Percentiles rank a stretch among this genome's conserved stretches.
Conservation (phyloP, 768 basidiomycete species). For the Lactarius tabidus region DNA sequence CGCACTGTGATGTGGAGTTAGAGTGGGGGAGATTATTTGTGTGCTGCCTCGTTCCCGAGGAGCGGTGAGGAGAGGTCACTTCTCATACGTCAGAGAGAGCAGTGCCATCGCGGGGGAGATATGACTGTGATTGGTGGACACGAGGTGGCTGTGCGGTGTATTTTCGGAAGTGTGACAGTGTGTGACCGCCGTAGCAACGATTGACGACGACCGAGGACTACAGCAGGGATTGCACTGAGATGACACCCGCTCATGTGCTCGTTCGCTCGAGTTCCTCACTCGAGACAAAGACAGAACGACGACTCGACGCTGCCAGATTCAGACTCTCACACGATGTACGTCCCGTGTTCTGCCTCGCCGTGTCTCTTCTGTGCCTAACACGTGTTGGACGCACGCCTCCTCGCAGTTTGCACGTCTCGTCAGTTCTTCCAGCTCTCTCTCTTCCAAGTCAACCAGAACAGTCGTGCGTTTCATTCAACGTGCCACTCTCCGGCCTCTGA, state of each 20-base stretch:
- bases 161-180: too few relatives aligned
- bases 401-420: conserved; percentile 27
- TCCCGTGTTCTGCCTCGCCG: conserved; percentile 28
- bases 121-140: too few relatives aligned
- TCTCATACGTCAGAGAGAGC: too few relatives aligned
- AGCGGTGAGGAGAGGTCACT: too few relatives aligned
- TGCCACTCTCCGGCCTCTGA: conserved; percentile 3
- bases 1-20: too few relatives aligned
- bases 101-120: too few relatives aligned
- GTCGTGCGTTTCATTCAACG: conserved; percentile 10
- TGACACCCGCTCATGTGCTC: not conserved
- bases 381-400: conserved; percentile 32
- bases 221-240: not conserved
- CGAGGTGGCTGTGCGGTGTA: too few relatives aligned
- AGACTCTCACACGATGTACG: conserved; percentile 36
- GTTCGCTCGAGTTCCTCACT: conserved; percentile 26
- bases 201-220: too few relatives aligned
- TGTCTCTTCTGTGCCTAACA: conserved; percentile 34
- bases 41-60: too few relatives aligned
- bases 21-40: too few relatives aligned
- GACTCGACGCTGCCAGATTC: conserved; percentile 34
- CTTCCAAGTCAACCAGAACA: conserved; percentile 16
- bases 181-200: not conserved
- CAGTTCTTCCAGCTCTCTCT: conserved; percentile 23
- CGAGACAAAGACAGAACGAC: conserved; percentile 27